These are phyloP conservation scores for Vanrija sp. DNA, from an alignment of 1,284 basidiomycete genomes.

Conservation along the genomic window DNA sequence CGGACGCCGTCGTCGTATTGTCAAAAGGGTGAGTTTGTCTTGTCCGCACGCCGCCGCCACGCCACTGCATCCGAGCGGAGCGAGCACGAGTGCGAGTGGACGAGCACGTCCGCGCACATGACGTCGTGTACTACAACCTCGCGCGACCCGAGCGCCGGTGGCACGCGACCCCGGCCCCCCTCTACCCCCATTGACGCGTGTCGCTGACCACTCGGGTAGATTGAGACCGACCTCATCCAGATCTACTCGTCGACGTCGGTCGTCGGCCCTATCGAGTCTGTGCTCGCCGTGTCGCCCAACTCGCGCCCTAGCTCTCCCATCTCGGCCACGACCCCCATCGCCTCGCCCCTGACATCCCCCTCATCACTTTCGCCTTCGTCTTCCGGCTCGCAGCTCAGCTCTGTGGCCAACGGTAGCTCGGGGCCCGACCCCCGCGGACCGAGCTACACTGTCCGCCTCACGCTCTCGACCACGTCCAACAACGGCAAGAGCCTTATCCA, in stretches of 20 bases:
- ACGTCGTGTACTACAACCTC: no score
- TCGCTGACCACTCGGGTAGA: slow-evolving; percentile 22
- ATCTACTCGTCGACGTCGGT: slow-evolving; percentile 39
- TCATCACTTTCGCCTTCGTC: slow-evolving; percentile 13
- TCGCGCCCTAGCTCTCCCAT: slow-evolving; percentile 37
- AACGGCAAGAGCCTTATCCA: slow-evolving; percentile 43
- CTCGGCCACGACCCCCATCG: slow-evolving; percentile 4
- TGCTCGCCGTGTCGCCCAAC: slow-evolving; percentile 38
- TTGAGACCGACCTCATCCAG: slow-evolving; percentile 45
- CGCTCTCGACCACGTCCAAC: slow-evolving; percentile 39
- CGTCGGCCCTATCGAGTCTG: slow-evolving; percentile 23
- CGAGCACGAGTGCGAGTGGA: neutral
- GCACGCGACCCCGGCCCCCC: neutral
- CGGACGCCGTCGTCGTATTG: slow-evolving; percentile 45
- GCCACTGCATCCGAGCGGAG: neutral
- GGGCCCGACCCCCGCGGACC: slow-evolving; percentile 25
- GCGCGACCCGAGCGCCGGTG: no score
- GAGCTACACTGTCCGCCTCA: slow-evolving; percentile 37
- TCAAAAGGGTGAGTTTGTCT: slow-evolving; percentile 42
- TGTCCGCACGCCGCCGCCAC: no score
- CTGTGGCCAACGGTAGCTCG: neutral
- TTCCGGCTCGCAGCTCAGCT: slow-evolving; percentile 4
- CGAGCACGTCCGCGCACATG: neutral
- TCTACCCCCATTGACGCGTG: neutral
- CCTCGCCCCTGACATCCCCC: slow-evolving; percentile 21